Evolutionary conservation across 352 stramenopile species (phyloP).

Genomic region (Globisporangium megalacanthum): DNA sequence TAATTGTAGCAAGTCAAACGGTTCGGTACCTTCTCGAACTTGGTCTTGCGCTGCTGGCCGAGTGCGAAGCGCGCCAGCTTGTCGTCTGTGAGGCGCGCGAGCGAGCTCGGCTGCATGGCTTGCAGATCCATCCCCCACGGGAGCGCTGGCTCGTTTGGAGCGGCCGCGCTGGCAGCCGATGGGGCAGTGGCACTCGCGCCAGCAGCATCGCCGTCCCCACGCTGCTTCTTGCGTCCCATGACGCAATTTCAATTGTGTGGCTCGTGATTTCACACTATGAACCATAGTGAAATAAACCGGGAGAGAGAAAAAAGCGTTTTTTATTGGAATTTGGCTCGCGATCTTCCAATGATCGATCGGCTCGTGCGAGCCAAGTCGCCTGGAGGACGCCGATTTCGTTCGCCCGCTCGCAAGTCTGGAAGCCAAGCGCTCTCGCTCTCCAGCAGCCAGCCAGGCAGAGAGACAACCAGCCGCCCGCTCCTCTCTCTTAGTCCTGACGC

Average conservation of each 20-base stretch:
- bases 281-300: neutral
- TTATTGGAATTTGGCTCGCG: too few relatives aligned
- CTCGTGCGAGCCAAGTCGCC: too few relatives aligned
- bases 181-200: neutral
- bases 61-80: slow-evolving; percentile 77
- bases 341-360: too few relatives aligned
- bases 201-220: neutral
- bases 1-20: neutral
- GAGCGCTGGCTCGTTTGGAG: slow-evolving; percentile 11
- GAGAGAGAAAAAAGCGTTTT: too few relatives aligned
- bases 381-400: too few relatives aligned
- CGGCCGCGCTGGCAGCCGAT: neutral
- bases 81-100: slow-evolving; percentile 63
- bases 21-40: slow-evolving; percentile 69
- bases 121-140: slow-evolving; percentile 62
- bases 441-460: too few relatives aligned
- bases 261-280: neutral
- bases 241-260: neutral
- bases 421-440: too few relatives aligned
- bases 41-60: slow-evolving; percentile 80
- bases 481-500: slow-evolving; percentile 58
- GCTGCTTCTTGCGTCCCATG: slow-evolving; percentile 4
- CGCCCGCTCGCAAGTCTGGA: too few relatives aligned
- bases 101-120: slow-evolving; percentile 67
- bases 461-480: neutral